Base-by-base conservation (phyloP, 345 rosid genomes). In the Arabidopsis arenosa region DNA sequence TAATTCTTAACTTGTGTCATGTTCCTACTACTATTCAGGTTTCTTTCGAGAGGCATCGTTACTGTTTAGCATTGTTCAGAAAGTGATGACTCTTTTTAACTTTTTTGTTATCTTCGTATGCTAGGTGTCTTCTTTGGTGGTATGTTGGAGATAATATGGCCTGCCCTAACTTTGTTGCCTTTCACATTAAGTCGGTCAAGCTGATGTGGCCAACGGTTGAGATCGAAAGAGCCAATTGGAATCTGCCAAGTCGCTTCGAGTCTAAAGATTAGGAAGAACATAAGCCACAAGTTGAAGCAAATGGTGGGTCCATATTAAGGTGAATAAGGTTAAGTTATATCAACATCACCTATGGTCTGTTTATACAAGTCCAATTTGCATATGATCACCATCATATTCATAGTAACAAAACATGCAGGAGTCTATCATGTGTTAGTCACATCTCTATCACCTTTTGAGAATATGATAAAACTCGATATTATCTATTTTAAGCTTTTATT, bases 321-420 rank as follows among this genome's bases (percentile, higher is more conserved):
- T 57, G 43, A 57, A 56, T 37, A 66, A 45, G 15, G 63, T 47
- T 62, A 41, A 23, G 74, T 47, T 9, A 70, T 13, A 47, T 70
- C 61, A 37, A 28, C 72, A 64, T 77, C 72, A 65, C 62, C 7
- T 32, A 15, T 71, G 67, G 15, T 49, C 65, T 77, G 17, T 57
- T 48, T 48, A 56, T 71, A 49, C 67, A 21, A 64, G 65, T 57
- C n/a, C 72, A 77, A 77, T 63, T 70, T 77, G 72, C 61, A 56
- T 64, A 71, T 45, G 61, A 77, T 77, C 80, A 64, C 54, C 56
- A 39, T 63, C 21, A 21, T 44, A 13, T 28, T 53, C 57, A 37
- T 17, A 54, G 65, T 70, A 30, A 40, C 63, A 56, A 57, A 77
- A 48, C 41, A 56, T 44, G 70, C 59, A 69, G 5, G 2, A 69